Base-by-base conservation (phyloP, 148 eudicot genomes). In the Persicaria tinctoria region DNA sequence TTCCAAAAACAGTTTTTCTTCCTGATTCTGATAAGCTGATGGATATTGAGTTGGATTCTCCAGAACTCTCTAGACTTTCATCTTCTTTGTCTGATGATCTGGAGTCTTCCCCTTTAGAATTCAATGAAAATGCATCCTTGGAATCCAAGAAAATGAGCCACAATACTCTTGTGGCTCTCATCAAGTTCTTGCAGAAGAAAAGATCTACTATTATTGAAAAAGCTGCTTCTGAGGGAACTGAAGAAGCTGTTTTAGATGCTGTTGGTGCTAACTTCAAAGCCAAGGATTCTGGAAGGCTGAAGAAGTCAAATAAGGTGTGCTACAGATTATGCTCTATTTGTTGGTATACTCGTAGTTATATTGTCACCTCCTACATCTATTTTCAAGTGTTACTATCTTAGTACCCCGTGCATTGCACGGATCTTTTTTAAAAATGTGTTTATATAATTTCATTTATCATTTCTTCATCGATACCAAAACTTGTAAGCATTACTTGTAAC, bases 201-300 rank as follows among this genome's bases (percentile, higher is more conserved):
- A 79, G 99, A 75, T 89, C 79, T 78, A 76, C 76, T 75, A 80
- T 92, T 68, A 82, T 96, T 78, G 99, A 91, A 72, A 96, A 87
- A 77, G 99, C 99, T 72, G 83, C 99, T 53, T 89, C 99, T 12
- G 99, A 96, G 85, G 97, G 97, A 80, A 96, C 97, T 73, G 91
- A 92, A 46, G 97, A 92, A 83, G 97, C 84, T 74, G 97, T 96
- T 79, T 90, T 85, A 62, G 94, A 92, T 82, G 99, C 97, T 74
- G 92, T 90, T 74, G 97, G 97, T 64, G 77, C 81, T 79, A 86
- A 83, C 75, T 87, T 84, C 79, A 84, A 71, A 71, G 80, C 90
- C 70, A 86, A 86, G 82, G 90, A 84, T 77, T 84, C 83, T 54
- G 83, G 76, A 72, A 78, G 93, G 75, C 46, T 80, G 72, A 92